Base-by-base conservation (phyloP, 2,329 filamentous ascomycete genomes). In the Exophiala viscosa region DNA sequence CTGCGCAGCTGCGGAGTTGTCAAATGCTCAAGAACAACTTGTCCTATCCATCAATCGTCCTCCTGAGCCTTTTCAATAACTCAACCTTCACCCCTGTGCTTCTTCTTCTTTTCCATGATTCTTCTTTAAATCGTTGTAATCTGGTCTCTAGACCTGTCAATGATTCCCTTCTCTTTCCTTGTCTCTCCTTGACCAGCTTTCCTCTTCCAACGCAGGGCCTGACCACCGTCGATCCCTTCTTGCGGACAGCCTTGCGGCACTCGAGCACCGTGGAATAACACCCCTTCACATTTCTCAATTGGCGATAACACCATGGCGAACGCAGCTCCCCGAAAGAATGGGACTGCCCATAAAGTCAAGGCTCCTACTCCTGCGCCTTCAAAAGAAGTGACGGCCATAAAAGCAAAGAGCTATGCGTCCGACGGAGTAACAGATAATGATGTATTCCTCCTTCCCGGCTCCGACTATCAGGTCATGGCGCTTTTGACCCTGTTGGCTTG, bases 401-500 rank as follows among this genome's bases (percentile, higher is more conserved):
- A 67, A 39, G 61, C 59, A 32, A 65, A 64, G 35, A 73, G 69
- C 58, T 77, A 76, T 65, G 67, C 66, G 40, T 78, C 75, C 15
- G 73, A 76, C 36, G 75, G 75, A 17, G 73, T 97, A 49, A 79
- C 82, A 61, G 88, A 99, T 75, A 86, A 96, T 74, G 90, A 97
- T 76, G 84, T 97, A 66, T 90, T 96, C 73, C 81, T 88, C 48
- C 83, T 99, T 17, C 89, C 91, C 33, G 73, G 80, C 52, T 86
- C 84, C 18, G 93, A 97, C 74, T 96, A 93, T 75, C 82, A 88
- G 72, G 72, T 89, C 58, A 79, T 95, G 69, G 74, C 83, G 15
- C 73, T 80, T 45, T 72, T 97, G 61, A 95, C 90, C 46, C 62
- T 90, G 14, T 64, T 96, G 59, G 88, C 88, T 45, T 80, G 86